Base-by-base conservation (phyloP, 2,329 filamentous ascomycete species). In the Salinomyces thailandicus region DNA sequence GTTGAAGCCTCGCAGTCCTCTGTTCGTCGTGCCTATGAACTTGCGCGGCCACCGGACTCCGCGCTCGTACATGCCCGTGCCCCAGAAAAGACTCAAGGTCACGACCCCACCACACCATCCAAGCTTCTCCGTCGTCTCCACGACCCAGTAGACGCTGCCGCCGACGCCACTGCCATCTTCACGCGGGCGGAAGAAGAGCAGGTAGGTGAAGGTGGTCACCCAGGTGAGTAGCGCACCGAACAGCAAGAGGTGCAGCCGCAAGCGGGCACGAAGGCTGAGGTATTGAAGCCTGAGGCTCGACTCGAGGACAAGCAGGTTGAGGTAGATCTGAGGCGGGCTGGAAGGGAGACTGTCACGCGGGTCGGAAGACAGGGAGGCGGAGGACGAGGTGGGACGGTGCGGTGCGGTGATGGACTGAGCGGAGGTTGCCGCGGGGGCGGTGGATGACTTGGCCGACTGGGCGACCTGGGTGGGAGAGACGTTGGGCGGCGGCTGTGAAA, bases 241-340 rank as follows among this genome's bases (percentile, higher is more conserved):
- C 54, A 96, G 93, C 63, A 96, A 93, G 2, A 85, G 87, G 61
- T 98, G 89, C 52, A 95, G 85, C 12, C 91, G 80, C 32, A 86
- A 75, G 28, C 91, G 80, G 31, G 86, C 83, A 41, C 89, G 83
- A 30, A 96, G 73, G 44, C 86, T 84, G 38, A 98, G 77, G 62
- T 93, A 96, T 54, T 98, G 91, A 16, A 85, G 80, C 47, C 91
- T 85, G 22, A 98, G 70, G 4, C 86, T 94, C 33, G 85, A 86
- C 61, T 98, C 91, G 61, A 98, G 83, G 52, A 98, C 93, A 41
- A 98, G 75, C 16, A 98, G 80, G 62, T 98, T 98, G 53, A 98
- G 78, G 65, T 98, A 98, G 56, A 98, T 95, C 69, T 94, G 91
- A 37, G 85, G 85, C 31, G 87, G 87, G 12, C 85, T 85, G 55